A percentile compares a stretch with the other conserved stretches of the same genome.
phyloP scores from a whole-genome alignment of 176 grass and related monocot genomes.

The Bromus sterilis region DNA sequence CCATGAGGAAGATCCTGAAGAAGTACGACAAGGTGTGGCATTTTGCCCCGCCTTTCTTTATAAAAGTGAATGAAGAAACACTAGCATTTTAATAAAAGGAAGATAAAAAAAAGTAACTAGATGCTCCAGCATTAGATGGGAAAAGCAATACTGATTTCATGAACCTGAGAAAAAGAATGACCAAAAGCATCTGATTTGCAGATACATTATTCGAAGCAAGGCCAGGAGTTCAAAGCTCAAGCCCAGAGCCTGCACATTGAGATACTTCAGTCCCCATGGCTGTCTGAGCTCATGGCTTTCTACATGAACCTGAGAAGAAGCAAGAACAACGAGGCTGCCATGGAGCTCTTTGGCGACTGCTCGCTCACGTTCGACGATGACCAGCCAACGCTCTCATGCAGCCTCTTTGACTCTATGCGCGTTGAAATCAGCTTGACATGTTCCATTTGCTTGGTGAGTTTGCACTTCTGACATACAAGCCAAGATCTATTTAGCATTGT shows the following conservation, averaged over 20 bases:
- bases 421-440: constrained; percentile 86
- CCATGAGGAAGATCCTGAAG: constrained; percentile 90
- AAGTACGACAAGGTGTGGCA: constrained; percentile 77
- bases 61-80: background rate
- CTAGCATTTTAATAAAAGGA: background rate
- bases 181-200: constrained; percentile 14
- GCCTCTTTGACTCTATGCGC: constrained; percentile 64
- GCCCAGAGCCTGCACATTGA: constrained; percentile 86
- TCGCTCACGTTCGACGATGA: constrained; percentile 62
- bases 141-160: background rate
- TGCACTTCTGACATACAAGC: background rate
- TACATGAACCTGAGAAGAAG: constrained; percentile 76
- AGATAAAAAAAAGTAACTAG: background rate
- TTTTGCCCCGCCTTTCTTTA: background rate
- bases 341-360: constrained; percentile 70
- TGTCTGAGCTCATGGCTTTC: constrained; percentile 81
- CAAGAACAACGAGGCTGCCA: constrained; percentile 26
- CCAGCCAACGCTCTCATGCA: constrained; percentile 58
- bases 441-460: constrained; percentile 84
- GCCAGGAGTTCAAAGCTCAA: constrained; percentile 79
- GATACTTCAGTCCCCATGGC: constrained; percentile 92
- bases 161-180: too few species aligned
- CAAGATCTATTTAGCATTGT: background rate
- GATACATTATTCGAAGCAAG: constrained; percentile 94
- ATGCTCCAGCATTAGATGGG: background rate